These are phyloP conservation scores for Endotrypanum monterogeii DNA, from an alignment of 208 protist genomes.

Conservation along the genomic window DNA sequence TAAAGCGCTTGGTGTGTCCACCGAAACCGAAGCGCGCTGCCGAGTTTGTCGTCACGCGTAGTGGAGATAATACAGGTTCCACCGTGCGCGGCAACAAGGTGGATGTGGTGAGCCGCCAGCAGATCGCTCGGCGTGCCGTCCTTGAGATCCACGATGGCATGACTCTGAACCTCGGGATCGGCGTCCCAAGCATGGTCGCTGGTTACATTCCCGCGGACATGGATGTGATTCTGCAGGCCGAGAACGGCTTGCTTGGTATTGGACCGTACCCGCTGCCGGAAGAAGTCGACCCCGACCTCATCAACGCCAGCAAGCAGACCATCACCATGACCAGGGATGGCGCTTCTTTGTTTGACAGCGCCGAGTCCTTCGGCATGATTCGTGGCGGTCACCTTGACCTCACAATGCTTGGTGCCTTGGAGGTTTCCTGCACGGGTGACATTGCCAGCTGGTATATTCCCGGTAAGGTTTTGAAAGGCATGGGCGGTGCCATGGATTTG, in stretches of 20 bases:
- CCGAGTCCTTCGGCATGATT: conserved; percentile 95
- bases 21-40: conserved; percentile 6
- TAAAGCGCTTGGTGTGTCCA: conserved; percentile 76
- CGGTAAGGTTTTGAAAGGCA: conserved; percentile 93
- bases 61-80: background rate
- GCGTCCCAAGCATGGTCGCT: conserved; percentile 92
- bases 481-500: conserved; percentile 95
- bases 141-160: conserved; percentile 94
- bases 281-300: conserved; percentile 90
- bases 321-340: conserved; percentile 70
- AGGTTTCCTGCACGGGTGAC: conserved; percentile 90
- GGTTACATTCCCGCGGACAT: conserved; percentile 79
- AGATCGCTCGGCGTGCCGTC: conserved; percentile 88
- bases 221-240: conserved; percentile 80
- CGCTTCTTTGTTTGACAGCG: conserved; percentile 69
- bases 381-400: conserved; percentile 91
- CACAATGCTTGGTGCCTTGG: conserved; percentile 92
- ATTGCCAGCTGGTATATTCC: conserved; percentile 96
- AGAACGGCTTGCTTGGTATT: conserved; percentile 88
- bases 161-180: conserved; percentile 95
- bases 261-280: conserved; percentile 86
- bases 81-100: conserved; percentile 16
- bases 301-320: conserved; percentile 96
- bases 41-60: conserved; percentile 24
- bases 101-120: conserved; percentile 12